A percentile compares a stretch with the other conserved stretches of the same genome.
These are phyloP conservation scores for Myxozyma neglecta DNA, from an alignment of 805 yeast genomes.

Conservation along the genomic window DNA sequence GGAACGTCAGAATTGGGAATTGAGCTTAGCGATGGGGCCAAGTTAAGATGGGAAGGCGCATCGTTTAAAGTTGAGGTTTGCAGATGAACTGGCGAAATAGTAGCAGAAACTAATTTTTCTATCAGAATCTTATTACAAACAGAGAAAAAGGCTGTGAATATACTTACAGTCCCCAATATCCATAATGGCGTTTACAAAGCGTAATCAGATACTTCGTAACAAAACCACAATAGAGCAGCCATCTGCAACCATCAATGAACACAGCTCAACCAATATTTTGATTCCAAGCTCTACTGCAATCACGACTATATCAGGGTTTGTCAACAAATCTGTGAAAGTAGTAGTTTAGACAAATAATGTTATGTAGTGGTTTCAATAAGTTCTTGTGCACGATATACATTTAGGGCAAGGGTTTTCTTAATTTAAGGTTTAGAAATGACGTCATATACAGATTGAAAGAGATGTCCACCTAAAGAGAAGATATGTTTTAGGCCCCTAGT, in stretches of 20 bases:
- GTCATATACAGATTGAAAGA: neutral
- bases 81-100: slow-evolving; percentile 22
- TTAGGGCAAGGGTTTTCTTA: too few relatives aligned
- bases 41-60: slow-evolving; percentile 11
- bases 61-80: slow-evolving; percentile 15
- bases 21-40: slow-evolving; percentile 8
- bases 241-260: too few relatives aligned
- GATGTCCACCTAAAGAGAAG: neutral
- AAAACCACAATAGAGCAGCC: too few relatives aligned
- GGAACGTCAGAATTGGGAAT: neutral
- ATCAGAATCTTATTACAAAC: neutral
- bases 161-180: neutral
- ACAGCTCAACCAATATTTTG: too few relatives aligned
- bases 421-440: neutral
- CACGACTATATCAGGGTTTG: too few relatives aligned
- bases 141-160: neutral
- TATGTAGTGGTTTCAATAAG: neutral
- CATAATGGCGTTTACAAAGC: neutral
- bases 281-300: too few relatives aligned
- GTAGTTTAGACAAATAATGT: neutral
- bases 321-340: too few relatives aligned
- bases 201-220: neutral
- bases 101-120: slow-evolving; percentile 6
- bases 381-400: neutral
- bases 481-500: neutral